Percentiles rank a stretch among this genome's conserved stretches.
phyloP scores from a whole-genome alignment of 2,329 filamentous ascomycete species.

The Cladosporium austrohemisphaericum region DNA sequence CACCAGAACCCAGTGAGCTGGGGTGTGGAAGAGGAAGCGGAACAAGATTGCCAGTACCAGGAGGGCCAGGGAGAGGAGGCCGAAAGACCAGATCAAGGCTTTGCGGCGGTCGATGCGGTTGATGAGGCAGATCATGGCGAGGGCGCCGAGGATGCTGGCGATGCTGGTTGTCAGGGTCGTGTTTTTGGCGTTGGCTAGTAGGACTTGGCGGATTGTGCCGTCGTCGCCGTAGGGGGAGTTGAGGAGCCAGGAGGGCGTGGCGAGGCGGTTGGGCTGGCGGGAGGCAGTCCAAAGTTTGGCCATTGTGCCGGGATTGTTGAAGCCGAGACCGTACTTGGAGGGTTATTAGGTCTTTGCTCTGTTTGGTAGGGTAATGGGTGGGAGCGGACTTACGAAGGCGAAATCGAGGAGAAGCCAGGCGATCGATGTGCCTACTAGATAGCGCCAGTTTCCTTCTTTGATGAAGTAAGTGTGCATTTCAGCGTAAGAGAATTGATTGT shows the following conservation, averaged over 20 bases:
- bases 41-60: constrained; percentile 43
- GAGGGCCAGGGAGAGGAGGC: constrained; percentile 41
- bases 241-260: constrained; percentile 19
- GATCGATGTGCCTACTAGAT: constrained; percentile 21
- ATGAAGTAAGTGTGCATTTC: constrained; percentile 21
- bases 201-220: constrained; percentile 17
- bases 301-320: constrained; percentile 22
- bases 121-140: constrained; percentile 39
- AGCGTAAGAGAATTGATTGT: constrained; percentile 18
- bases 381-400: constrained; percentile 18
- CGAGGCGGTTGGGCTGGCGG: constrained; percentile 3
- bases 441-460: constrained; percentile 22
- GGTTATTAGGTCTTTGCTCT: not conserved
- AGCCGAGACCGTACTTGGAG: constrained; percentile 20
- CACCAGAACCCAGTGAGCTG: constrained; percentile 34
- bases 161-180: constrained; percentile 26
- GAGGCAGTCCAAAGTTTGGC: constrained; percentile 22
- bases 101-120: constrained; percentile 40
- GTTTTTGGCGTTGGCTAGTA: constrained; percentile 20
- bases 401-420: constrained; percentile 23
- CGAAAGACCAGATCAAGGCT: constrained; percentile 44
- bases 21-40: constrained; percentile 34
- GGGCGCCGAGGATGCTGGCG: constrained; percentile 41
- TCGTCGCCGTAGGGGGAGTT: constrained; percentile 14
- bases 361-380: not conserved